Percentiles rank a stretch among this genome's conserved stretches.
Conservation (phyloP, 495 filamentous ascomycete species). For the Jackrogersella minutella region DNA sequence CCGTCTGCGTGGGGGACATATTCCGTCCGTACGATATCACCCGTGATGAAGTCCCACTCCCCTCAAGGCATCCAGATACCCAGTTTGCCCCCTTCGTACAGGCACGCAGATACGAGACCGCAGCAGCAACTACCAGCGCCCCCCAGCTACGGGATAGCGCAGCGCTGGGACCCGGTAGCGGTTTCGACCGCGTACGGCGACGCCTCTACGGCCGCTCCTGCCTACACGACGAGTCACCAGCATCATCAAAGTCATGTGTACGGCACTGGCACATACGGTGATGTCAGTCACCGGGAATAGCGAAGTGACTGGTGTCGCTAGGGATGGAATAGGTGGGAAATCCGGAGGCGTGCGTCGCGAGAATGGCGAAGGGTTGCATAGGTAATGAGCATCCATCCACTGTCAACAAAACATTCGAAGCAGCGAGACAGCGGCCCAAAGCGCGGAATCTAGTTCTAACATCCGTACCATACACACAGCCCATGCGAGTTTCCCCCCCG, state of each 20-base stretch:
- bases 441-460: constrained; percentile 20
- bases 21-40: constrained; percentile 50
- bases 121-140: constrained; percentile 38
- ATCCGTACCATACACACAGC: constrained; percentile 33
- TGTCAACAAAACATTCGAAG: neutral
- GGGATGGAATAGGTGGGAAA: constrained; percentile 9
- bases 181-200: constrained; percentile 51
- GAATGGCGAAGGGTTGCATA: constrained; percentile 21
- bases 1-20: constrained; percentile 50
- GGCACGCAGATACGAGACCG: constrained; percentile 33
- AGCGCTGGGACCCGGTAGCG: constrained; percentile 42
- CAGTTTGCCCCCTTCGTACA: constrained; percentile 38
- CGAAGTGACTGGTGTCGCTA: neutral
- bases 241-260: constrained; percentile 52
- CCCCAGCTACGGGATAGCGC: constrained; percentile 41
- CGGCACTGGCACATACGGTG: constrained; percentile 50
- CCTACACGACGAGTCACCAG: constrained; percentile 45
- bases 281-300: constrained; percentile 53
- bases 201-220: constrained; percentile 46
- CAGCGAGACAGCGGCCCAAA: constrained; percentile 5
- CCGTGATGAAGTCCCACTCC: constrained; percentile 50
- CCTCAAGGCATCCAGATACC: constrained; percentile 48
- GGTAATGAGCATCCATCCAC: constrained; percentile 23
- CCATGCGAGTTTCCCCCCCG: neutral
- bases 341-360: constrained; percentile 5